phyloP scores from a whole-genome alignment of 2,329 filamentous ascomycete genomes.

The Tolypocladium amazonense region DNA sequence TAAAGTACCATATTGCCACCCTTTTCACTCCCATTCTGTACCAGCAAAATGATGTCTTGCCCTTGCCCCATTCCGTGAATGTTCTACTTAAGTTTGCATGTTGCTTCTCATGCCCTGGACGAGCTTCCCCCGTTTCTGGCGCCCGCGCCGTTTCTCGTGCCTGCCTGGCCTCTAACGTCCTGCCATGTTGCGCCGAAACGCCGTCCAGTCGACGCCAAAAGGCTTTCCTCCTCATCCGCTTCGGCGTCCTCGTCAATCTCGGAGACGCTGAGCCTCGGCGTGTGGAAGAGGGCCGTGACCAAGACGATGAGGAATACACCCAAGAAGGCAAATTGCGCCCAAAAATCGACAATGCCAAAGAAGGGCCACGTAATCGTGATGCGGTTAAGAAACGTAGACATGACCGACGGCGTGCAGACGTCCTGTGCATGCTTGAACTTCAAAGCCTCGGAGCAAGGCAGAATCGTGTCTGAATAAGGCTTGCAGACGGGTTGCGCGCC shows the following conservation, averaged over 20 bases:
- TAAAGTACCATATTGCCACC: neutral
- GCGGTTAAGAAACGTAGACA: slow-evolving; percentile 87
- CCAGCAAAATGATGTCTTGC: neutral
- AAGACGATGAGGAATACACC: slow-evolving; percentile 76
- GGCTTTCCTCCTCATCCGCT: slow-evolving; percentile 84
- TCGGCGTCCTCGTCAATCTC: slow-evolving; percentile 83
- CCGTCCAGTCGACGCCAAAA: slow-evolving; percentile 73
- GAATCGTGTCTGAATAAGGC: slow-evolving; percentile 59
- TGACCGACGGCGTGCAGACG: slow-evolving; percentile 84
- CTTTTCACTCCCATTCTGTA: neutral
- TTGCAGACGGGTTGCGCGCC: slow-evolving; percentile 67
- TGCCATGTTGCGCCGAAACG: slow-evolving; percentile 82
- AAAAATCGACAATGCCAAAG: slow-evolving; percentile 88
- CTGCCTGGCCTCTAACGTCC: slow-evolving; percentile 57
- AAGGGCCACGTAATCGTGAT: slow-evolving; percentile 91
- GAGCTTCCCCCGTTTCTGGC: slow-evolving; percentile 3
- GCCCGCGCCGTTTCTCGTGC: slow-evolving; percentile 8
- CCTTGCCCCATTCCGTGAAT: neutral
- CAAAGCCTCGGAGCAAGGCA: slow-evolving; percentile 70
- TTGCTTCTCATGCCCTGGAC: neutral
- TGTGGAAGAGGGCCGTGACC: slow-evolving; percentile 65
- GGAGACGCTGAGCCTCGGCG: slow-evolving; percentile 64
- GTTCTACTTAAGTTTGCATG: neutral
- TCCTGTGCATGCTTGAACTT: slow-evolving; percentile 60
- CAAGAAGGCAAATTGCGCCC: slow-evolving; percentile 90